Evolutionary conservation across 441 rosid species (phyloP).

Genomic region (Dalechampia spathulata): DNA sequence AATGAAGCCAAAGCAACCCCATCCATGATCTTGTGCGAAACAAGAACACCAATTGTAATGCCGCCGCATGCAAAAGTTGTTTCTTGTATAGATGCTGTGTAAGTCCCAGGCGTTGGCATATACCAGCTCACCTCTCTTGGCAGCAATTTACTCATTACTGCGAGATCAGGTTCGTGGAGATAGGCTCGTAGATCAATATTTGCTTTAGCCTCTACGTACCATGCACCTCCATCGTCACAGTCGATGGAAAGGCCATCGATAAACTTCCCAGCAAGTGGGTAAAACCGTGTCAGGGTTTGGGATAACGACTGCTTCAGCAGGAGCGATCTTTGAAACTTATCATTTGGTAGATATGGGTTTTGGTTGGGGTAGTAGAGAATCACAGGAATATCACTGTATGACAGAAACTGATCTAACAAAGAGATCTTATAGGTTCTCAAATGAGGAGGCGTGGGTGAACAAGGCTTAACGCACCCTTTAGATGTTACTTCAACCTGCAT

Average conservation of each 20-base stretch:
- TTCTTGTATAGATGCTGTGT: neutral
- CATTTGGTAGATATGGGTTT: neutral
- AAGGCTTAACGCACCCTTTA: neutral
- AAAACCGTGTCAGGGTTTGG: conserved; percentile 15
- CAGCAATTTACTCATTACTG: neutral
- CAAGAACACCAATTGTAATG: conserved; percentile 13
- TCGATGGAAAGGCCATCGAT: conserved; percentile 8
- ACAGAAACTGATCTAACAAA: conserved; percentile 17
- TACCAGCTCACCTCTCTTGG: neutral
- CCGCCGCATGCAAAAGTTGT: conserved; percentile 22
- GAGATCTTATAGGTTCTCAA: conserved; percentile 12
- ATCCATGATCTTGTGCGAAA: conserved; percentile 23
- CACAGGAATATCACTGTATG: conserved; percentile 1
- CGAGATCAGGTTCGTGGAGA: neutral
- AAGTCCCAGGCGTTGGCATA: neutral
- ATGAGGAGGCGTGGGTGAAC: conserved; percentile 13
- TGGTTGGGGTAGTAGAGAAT: conserved; percentile 3
- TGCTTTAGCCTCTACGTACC: conserved; percentile 16
- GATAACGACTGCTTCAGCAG: conserved; percentile 18
- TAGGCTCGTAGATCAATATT: neutral
- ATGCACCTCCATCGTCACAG: conserved; percentile 23
- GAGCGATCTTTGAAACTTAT: neutral
- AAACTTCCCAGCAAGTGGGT: neutral
- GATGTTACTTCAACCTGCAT: conserved; percentile 12
- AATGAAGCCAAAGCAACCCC: conserved; percentile 14